Percentiles rank a stretch among this genome's conserved stretches.
Evolutionary conservation across 2,329 filamentous ascomycete genomes (phyloP).

Genomic region (Fusarium neocosmosporiellum): DNA sequence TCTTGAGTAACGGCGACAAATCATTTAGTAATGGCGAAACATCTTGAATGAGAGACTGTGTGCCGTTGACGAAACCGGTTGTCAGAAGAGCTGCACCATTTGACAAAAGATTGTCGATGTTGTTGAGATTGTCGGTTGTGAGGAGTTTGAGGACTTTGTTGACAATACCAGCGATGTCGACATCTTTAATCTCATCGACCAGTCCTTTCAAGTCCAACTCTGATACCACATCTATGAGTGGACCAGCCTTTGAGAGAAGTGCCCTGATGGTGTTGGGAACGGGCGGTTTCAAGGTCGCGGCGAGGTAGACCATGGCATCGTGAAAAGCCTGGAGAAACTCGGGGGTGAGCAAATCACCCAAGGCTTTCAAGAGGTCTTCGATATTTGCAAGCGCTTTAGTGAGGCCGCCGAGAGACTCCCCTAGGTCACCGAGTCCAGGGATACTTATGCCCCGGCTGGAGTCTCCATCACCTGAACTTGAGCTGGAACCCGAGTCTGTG

Average conservation of each 20-base stretch:
- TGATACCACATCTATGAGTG: slow-evolving; percentile 45
- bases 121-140: slow-evolving; percentile 46
- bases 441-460: slow-evolving; percentile 8
- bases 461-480: neutral
- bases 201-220: slow-evolving; percentile 51
- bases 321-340: slow-evolving; percentile 55
- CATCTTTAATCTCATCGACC: slow-evolving; percentile 45
- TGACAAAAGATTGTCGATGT: slow-evolving; percentile 48
- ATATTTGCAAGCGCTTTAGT: slow-evolving; percentile 38
- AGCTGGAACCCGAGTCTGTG: slow-evolving; percentile 12
- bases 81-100: slow-evolving; percentile 54
- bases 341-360: slow-evolving; percentile 47
- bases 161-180: slow-evolving; percentile 48
- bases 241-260: slow-evolving; percentile 43
- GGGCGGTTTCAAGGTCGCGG: slow-evolving; percentile 52
- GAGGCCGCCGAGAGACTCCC: slow-evolving; percentile 29
- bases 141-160: slow-evolving; percentile 46
- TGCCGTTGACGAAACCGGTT: slow-evolving; percentile 47
- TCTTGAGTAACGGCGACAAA: slow-evolving; percentile 36
- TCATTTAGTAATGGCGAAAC: slow-evolving; percentile 46
- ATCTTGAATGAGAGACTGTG: slow-evolving; percentile 49
- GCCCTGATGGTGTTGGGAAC: slow-evolving; percentile 46
- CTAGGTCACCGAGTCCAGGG: slow-evolving; percentile 34
- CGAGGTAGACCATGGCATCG: slow-evolving; percentile 55
- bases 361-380: slow-evolving; percentile 41